Base-by-base conservation (phyloP, 345 rosid genomes). In the Pseudoturritis turrita region DNA sequence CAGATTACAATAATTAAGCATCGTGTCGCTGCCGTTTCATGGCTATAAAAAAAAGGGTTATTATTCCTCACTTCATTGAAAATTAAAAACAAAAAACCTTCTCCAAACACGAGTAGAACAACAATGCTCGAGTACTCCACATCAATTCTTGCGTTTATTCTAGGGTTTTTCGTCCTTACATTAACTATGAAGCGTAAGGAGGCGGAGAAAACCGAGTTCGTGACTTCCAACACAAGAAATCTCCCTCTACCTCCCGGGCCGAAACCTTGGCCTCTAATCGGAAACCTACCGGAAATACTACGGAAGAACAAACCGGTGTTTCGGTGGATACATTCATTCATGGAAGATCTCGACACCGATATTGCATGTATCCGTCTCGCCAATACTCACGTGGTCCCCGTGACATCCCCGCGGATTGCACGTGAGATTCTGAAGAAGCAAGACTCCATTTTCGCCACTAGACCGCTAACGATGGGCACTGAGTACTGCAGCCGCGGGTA, bases 301-400 rank as follows among this genome's bases (percentile, higher is more conserved):
- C 0, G 55, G 62, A 18, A 0, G 12, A 82, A 77, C 45, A 75
- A 73, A 71, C 88, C 86, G 3, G 58, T 69, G 6, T 74, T 72
- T 13, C 68, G 79, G 19, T 79, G 83, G 87, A 68, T 85, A 50
- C 82, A 72, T 6, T 29, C 54, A 3, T 13, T 70, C 58, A 85
- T 83, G 87, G 28, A 82, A 9, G 73, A 78, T 28, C 41, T 68
- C 26, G 2, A 75, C 29, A 71, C 83, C 1, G 80, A 71, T 7
- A 86, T 84, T 11, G 83, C 86, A 1, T 84, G 82, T 28, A 49
- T 86, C 36, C 76, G 62, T n/a, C 19, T 86, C 0, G 86, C 81
- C 2, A 77, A 70, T 1, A 72, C 76, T 43, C 74, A 81, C 18
- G 84, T 83, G 6, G 63, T 85, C 5, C 22, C 81, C 14, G 83